Conservation (phyloP, 176 grass and related monocot genomes). For the Musa acuminata region DNA sequence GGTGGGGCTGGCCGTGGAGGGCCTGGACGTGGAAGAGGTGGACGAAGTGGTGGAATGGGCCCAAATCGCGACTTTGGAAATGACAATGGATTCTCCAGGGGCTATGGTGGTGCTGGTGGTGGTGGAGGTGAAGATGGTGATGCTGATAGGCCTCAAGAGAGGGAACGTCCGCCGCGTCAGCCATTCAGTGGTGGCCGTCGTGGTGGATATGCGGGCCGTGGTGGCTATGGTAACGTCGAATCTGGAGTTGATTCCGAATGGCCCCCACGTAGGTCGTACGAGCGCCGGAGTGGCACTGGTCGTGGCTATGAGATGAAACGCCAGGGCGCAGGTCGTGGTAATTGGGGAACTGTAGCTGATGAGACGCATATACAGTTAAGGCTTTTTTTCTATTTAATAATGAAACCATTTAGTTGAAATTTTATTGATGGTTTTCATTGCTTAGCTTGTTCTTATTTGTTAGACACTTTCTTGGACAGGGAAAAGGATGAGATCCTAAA, state of each 20-base stretch:
- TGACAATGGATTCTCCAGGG: conserved; percentile 14
- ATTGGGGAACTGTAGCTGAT: conserved; percentile 58
- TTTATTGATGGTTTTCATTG: neutral
- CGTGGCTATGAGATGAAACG: conserved; percentile 60
- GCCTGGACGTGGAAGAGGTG: conserved; percentile 13
- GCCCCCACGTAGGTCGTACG: conserved; percentile 32
- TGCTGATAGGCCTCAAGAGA: conserved; percentile 33
- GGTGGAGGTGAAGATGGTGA: conserved; percentile 21
- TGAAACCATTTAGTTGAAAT: neutral
- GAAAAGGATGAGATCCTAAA: conserved; percentile 28
- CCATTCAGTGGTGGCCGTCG: conserved; percentile 40
- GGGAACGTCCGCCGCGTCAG: conserved; percentile 30
- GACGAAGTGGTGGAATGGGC: neutral
- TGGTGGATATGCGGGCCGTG: conserved; percentile 31
- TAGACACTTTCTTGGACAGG: conserved; percentile 12
- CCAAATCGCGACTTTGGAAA: conserved; percentile 11
- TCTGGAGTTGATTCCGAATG: conserved; percentile 36
- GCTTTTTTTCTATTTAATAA: neutral
- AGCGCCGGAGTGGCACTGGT: conserved; percentile 61
- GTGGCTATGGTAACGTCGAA: conserved; percentile 34
- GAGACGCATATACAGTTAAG: conserved; percentile 44
- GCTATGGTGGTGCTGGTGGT: conserved; percentile 24
- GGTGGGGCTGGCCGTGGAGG: conserved; percentile 43
- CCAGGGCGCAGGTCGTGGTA: conserved; percentile 60
- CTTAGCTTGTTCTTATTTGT: conserved; percentile 6